A percentile compares a stretch with the other conserved stretches of the same genome.
These are phyloP conservation scores for Ophryocystis elektroscirrha DNA, from an alignment of 169 alveolate species.

Conservation along the genomic window DNA sequence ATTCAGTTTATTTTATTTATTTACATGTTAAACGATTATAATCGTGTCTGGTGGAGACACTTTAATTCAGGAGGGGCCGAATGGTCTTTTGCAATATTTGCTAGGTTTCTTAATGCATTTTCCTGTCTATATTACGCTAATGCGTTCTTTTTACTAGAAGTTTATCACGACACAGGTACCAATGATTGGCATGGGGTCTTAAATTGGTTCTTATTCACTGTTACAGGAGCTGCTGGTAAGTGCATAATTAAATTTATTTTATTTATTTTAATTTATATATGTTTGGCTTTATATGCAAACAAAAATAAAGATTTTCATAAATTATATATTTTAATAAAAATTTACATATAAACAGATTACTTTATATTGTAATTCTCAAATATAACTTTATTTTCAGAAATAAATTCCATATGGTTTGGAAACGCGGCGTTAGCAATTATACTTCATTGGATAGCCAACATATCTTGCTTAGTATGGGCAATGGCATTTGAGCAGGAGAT, in stretches of 20 bases:
- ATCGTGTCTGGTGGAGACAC: slow-evolving; percentile 45
- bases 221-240: slow-evolving; percentile 46
- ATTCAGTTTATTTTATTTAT: slow-evolving; percentile 49
- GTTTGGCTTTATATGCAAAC: too few relatives aligned
- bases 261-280: background rate
- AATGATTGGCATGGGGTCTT: slow-evolving; percentile 56
- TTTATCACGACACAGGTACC: slow-evolving; percentile 61
- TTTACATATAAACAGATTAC: slow-evolving; percentile 5
- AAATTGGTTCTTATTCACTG: slow-evolving; percentile 41
- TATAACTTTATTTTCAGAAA: slow-evolving; percentile 16
- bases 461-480: slow-evolving; percentile 57
- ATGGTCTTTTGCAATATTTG: slow-evolving; percentile 46
- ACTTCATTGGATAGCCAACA: slow-evolving; percentile 34
- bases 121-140: slow-evolving; percentile 50
- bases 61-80: slow-evolving; percentile 57
- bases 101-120: slow-evolving; percentile 47
- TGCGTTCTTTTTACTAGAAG: slow-evolving; percentile 52
- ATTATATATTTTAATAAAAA: too few relatives aligned
- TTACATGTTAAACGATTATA: slow-evolving; percentile 46
- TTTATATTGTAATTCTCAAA: slow-evolving; percentile 9
- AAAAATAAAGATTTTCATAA: too few relatives aligned
- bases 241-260: too few relatives aligned
- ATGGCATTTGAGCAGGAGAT: slow-evolving; percentile 57
- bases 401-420: slow-evolving; percentile 27
- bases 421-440: slow-evolving; percentile 23